phyloP scores from a whole-genome alignment of 2,329 filamentous ascomycete species.

The Xylaria sp. region DNA sequence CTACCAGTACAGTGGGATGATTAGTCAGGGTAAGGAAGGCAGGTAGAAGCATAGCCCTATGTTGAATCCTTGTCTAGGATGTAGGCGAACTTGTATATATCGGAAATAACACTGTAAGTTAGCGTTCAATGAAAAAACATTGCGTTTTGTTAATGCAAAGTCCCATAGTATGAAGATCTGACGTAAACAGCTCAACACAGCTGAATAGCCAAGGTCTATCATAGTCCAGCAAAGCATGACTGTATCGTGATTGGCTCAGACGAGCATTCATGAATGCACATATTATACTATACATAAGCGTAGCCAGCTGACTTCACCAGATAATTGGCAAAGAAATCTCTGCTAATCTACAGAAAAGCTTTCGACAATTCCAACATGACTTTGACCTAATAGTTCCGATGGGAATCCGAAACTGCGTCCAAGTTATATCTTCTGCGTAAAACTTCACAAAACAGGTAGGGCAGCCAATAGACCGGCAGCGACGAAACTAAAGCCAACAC shows the following conservation, averaged over 20 bases:
- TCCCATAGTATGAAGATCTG: not conserved
- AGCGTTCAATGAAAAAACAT: not conserved
- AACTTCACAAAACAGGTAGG: constrained; percentile 12
- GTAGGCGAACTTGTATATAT: no score
- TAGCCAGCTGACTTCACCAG: not conserved
- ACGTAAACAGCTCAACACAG: not conserved
- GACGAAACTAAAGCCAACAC: constrained; percentile 14
- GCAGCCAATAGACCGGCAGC: constrained; percentile 25
- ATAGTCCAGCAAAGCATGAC: not conserved
- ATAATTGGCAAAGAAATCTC: not conserved
- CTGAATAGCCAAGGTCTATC: not conserved
- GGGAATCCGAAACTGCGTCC: not conserved
- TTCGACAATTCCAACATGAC: not conserved
- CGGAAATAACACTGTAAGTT: no score
- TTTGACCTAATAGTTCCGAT: not conserved
- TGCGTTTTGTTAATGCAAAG: not conserved
- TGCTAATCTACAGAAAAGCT: not conserved
- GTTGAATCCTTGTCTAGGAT: not conserved
- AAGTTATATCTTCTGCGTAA: not conserved
- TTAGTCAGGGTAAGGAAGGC: not conserved
- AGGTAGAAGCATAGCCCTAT: not conserved
- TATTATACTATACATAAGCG: not conserved
- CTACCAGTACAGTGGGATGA: not conserved
- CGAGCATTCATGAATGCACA: not conserved
- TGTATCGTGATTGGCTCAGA: not conserved